Conservation (phyloP, 1,284 basidiomycete genomes). For the Austroboletus olivaceoglutinosus region DNA sequence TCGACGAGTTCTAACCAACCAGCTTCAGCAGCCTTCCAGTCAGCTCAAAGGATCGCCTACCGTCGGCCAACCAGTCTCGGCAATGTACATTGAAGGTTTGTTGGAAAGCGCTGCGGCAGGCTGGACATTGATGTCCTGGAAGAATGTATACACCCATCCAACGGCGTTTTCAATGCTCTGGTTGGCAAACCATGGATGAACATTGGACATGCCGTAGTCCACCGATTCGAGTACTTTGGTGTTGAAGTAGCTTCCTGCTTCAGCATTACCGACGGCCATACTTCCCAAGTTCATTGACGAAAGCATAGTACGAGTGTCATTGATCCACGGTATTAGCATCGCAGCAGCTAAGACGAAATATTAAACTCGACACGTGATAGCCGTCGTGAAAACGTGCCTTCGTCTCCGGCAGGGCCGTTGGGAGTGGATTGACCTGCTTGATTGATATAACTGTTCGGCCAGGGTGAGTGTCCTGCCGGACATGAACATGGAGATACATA, state of each 20-base stretch:
- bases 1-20: conserved; percentile 51
- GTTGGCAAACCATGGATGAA: conserved; percentile 86
- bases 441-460: conserved; percentile 50
- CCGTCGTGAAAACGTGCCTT: conserved; percentile 40
- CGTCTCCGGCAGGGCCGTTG: conserved; percentile 56
- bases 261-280: conserved; percentile 79
- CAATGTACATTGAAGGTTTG: conserved; percentile 38
- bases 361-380: conserved; percentile 1
- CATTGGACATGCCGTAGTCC: conserved; percentile 78
- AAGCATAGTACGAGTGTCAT: conserved; percentile 60
- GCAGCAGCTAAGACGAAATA: conserved; percentile 26
- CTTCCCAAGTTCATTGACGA: conserved; percentile 50
- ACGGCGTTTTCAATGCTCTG: conserved; percentile 63
- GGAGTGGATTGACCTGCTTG: conserved; percentile 38
- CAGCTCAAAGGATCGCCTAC: conserved; percentile 37
- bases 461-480: conserved; percentile 2
- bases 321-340: conserved; percentile 63
- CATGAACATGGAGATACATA: conserved; percentile 33
- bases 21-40: conserved; percentile 3
- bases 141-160: conserved; percentile 34
- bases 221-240: conserved; percentile 61
- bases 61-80: conserved; percentile 82
- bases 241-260: conserved; percentile 89
- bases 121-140: conserved; percentile 29
- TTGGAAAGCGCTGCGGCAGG: conserved; percentile 28